These are phyloP conservation scores for Canavalia ensiformis DNA, from an alignment of 306 rosid genomes.

Conservation along the genomic window DNA sequence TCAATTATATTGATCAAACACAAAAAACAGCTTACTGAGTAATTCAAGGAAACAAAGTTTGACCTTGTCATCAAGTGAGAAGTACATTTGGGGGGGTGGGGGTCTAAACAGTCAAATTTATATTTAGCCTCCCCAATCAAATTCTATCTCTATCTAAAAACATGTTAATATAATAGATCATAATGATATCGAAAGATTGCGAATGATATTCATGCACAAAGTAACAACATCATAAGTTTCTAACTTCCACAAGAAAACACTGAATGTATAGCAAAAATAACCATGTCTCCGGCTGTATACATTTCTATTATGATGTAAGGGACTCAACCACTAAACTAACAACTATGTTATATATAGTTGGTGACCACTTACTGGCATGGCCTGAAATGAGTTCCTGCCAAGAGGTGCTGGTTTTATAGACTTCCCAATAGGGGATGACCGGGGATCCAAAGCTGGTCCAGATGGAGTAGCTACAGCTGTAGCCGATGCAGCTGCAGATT, in stretches of 20 bases:
- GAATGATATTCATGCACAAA: constrained; percentile 4
- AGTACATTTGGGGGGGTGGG: constrained; percentile 1
- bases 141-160: background rate
- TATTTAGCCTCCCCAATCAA: background rate
- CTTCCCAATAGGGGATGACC: constrained; percentile 77
- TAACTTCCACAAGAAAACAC: constrained; percentile 12
- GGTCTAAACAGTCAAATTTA: background rate
- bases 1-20: background rate
- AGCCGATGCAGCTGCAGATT: constrained; percentile 63
- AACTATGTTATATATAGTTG: constrained; percentile 30
- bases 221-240: background rate
- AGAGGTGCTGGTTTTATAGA: constrained; percentile 56
- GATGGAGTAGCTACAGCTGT: constrained; percentile 51
- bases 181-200: background rate
- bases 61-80: background rate
- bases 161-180: background rate
- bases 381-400: constrained; percentile 60
- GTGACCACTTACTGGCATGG: constrained; percentile 63
- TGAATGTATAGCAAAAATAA: background rate
- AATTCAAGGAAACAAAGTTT: constrained; percentile 39
- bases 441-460: constrained; percentile 63
- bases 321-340: constrained; percentile 15
- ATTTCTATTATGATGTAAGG: constrained; percentile 18
- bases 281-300: background rate
- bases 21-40: background rate